A percentile compares a stretch with the other conserved stretches of the same genome.
Evolutionary conservation across 2,329 filamentous ascomycete species (phyloP).

Genomic region (Teratosphaeria nubilosa): DNA sequence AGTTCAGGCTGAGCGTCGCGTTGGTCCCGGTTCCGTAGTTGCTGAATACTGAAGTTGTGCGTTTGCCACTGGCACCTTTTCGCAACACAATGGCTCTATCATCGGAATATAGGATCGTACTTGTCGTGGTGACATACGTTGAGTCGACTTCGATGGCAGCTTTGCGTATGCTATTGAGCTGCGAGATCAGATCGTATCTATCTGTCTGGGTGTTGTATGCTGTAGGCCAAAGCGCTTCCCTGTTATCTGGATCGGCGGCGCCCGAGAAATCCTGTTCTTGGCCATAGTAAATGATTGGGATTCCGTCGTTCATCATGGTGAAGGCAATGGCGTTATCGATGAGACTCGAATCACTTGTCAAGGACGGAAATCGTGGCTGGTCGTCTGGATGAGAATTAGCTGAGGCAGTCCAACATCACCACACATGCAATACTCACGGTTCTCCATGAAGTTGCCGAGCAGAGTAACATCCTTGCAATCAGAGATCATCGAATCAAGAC

Average conservation of each 20-base stretch:
- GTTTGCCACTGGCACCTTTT: slow-evolving; percentile 30
- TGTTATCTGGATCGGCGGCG: slow-evolving; percentile 7
- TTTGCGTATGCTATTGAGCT: background rate
- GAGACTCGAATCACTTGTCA: slow-evolving; percentile 26
- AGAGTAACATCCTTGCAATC: slow-evolving; percentile 4
- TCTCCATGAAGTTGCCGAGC: slow-evolving; percentile 12
- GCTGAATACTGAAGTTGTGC: slow-evolving; percentile 23
- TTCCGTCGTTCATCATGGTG: slow-evolving; percentile 11
- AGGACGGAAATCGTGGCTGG: slow-evolving; percentile 32
- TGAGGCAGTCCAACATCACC: background rate
- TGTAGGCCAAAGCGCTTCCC: background rate
- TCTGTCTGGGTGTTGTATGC: background rate
- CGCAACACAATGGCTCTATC: slow-evolving; percentile 36
- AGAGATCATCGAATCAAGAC: slow-evolving; percentile 10
- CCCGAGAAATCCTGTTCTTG: slow-evolving; percentile 9
- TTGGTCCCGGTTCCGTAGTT: slow-evolving; percentile 20
- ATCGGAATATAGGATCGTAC: slow-evolving; percentile 29
- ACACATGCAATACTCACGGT: slow-evolving; percentile 7
- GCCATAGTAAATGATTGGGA: slow-evolving; percentile 7
- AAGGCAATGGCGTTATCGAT: slow-evolving; percentile 10
- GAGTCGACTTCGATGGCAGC: background rate
- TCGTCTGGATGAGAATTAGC: slow-evolving; percentile 15
- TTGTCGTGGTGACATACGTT: background rate
- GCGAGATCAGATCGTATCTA: background rate
- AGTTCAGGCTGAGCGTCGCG: slow-evolving; percentile 17